Evolutionary conservation across 305 asterid species (phyloP).

Genomic region (Fraxinus platypoda): DNA sequence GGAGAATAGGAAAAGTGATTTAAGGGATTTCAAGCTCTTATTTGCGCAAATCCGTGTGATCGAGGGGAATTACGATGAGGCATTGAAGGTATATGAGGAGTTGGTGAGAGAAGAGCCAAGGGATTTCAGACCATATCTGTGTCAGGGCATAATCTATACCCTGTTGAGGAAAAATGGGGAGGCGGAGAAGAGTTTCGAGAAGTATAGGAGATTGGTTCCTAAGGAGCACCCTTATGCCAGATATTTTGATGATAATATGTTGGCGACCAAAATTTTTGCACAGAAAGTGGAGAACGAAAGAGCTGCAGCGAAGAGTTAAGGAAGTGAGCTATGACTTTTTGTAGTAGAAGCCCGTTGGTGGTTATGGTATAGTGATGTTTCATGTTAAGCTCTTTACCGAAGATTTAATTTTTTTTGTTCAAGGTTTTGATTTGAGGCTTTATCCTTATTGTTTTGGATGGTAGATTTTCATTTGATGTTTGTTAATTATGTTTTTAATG

Average conservation of each 20-base stretch:
- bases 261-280: slow-evolving; percentile 70
- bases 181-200: slow-evolving; percentile 79
- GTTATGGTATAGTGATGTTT: not conserved
- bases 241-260: slow-evolving; percentile 78
- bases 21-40: slow-evolving; percentile 77
- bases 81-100: slow-evolving; percentile 60
- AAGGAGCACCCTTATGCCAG: slow-evolving; percentile 74
- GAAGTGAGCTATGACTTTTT: not conserved
- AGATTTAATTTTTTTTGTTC: not conserved
- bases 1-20: slow-evolving; percentile 44
- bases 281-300: slow-evolving; percentile 54
- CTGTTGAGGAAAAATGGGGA: slow-evolving; percentile 61
- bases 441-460: not conserved
- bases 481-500: too few relatives aligned
- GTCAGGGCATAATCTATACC: slow-evolving; percentile 80
- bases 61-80: slow-evolving; percentile 55
- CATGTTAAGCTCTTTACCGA: not conserved
- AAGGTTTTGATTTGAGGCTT: not conserved
- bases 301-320: not conserved
- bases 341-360: not conserved
- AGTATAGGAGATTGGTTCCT: slow-evolving; percentile 74
- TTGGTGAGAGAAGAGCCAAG: slow-evolving; percentile 82
- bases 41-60: slow-evolving; percentile 75
- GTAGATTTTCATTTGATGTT: not conserved
- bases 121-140: slow-evolving; percentile 83